A percentile compares a stretch with the other conserved stretches of the same genome.
These are phyloP conservation scores for Oidiodendron maius DNA, from an alignment of 495 filamentous ascomycete species.

Conservation along the genomic window DNA sequence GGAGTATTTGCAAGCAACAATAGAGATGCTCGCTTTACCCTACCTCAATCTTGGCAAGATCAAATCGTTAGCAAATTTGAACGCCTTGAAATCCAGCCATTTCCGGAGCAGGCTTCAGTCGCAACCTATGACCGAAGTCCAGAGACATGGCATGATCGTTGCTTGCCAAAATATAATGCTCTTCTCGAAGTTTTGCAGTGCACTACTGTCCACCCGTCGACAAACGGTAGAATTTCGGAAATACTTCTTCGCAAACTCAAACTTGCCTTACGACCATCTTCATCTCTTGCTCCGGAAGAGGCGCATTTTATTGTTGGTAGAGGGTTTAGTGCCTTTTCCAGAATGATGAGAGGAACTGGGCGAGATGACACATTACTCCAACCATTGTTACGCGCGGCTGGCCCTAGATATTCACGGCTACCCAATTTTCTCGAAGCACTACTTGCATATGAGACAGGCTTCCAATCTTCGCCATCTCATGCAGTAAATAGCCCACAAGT, in stretches of 20 bases:
- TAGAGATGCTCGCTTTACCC: constrained; percentile 49
- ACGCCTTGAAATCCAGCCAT: constrained; percentile 45
- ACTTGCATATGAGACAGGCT: constrained; percentile 49
- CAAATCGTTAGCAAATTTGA: constrained; percentile 62
- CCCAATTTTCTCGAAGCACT: constrained; percentile 63
- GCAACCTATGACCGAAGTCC: constrained; percentile 24
- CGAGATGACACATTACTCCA: constrained; percentile 48
- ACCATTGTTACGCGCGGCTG: constrained; percentile 53
- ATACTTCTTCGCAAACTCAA: constrained; percentile 50
- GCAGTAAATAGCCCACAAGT: constrained; percentile 8
- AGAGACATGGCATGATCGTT: constrained; percentile 47
- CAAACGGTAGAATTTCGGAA: constrained; percentile 46
- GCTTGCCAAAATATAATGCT: constrained; percentile 49
- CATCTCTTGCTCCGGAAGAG: constrained; percentile 47
- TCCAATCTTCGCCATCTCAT: constrained; percentile 29
- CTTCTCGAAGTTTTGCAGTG: constrained; percentile 42
- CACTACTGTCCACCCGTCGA: constrained; percentile 46
- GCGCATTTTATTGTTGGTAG: constrained; percentile 51
- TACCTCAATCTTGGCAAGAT: constrained; percentile 64
- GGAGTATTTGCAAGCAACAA: constrained; percentile 36
- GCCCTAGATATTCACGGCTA: constrained; percentile 53
- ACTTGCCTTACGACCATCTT: constrained; percentile 48
- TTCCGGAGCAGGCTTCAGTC: constrained; percentile 42
- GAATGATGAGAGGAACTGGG: constrained; percentile 40
- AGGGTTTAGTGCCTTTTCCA: constrained; percentile 47